These are phyloP conservation scores for Tolypocladium nubicola DNA, from an alignment of 2,329 filamentous ascomycete species.

Conservation along the genomic window DNA sequence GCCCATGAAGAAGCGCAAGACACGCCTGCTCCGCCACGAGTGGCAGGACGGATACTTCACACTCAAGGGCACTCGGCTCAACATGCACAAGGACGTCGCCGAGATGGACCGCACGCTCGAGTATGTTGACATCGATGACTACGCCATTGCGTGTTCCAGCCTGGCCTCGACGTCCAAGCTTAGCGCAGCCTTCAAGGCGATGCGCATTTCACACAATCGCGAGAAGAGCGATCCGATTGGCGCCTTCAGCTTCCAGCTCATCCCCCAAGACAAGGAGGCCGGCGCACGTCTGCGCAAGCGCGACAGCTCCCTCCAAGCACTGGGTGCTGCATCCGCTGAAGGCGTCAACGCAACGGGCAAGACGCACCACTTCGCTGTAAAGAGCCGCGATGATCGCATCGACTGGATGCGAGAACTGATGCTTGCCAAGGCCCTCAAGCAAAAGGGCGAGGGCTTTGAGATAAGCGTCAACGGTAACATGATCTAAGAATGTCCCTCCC, in stretches of 20 bases:
- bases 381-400: constrained; percentile 77
- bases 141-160: constrained; percentile 75
- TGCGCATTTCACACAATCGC: constrained; percentile 48
- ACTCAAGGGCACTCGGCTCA: constrained; percentile 62
- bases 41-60: constrained; percentile 91
- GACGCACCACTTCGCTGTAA: constrained; percentile 89
- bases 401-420: constrained; percentile 96
- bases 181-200: constrained; percentile 74
- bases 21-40: constrained; percentile 78
- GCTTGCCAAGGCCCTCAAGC: constrained; percentile 77
- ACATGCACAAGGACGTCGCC: constrained; percentile 59
- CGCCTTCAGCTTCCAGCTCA: constrained; percentile 77
- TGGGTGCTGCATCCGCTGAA: constrained; percentile 22
- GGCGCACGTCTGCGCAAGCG: constrained; percentile 43
- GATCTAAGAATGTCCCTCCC: constrained; percentile 29
- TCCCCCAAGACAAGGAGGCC: constrained; percentile 52
- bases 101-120: constrained; percentile 51
- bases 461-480: constrained; percentile 73
- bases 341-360: constrained; percentile 58
- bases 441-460: constrained; percentile 75
- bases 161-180: constrained; percentile 70
- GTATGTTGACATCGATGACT: constrained; percentile 81
- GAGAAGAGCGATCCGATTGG: constrained; percentile 49
- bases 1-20: constrained; percentile 91
- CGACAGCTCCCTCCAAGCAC: constrained; percentile 33